Evolutionary conservation across 495 filamentous ascomycete species (phyloP).

Genomic region (Massariosphaeria phaeospora): DNA sequence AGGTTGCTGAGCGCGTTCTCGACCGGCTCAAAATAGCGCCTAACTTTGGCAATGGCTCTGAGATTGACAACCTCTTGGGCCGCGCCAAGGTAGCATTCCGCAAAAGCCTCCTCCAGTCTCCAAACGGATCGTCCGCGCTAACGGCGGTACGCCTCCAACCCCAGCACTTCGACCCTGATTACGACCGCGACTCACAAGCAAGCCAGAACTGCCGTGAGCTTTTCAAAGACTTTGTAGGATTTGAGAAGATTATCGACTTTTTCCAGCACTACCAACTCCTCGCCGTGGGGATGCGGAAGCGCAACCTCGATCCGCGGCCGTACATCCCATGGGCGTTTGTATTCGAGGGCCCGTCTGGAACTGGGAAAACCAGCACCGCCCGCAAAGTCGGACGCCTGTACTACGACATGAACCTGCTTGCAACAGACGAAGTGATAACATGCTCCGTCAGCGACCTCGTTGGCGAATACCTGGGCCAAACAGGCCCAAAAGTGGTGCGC

Average conservation of each 20-base stretch:
- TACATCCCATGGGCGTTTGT: slow-evolving; percentile 17
- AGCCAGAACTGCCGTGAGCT: not conserved
- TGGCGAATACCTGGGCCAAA: slow-evolving; percentile 52
- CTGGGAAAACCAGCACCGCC: slow-evolving; percentile 21
- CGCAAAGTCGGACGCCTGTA: slow-evolving; percentile 5
- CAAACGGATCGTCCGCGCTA: not conserved
- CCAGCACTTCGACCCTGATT: slow-evolving; percentile 2
- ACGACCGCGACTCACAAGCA: not conserved
- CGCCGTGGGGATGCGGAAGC: not conserved
- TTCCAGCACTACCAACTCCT: slow-evolving; percentile 10
- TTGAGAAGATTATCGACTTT: not conserved
- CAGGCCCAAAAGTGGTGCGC: slow-evolving; percentile 45
- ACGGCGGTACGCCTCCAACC: not conserved
- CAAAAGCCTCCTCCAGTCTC: not conserved
- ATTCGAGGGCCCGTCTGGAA: slow-evolving; percentile 23
- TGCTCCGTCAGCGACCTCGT: slow-evolving; percentile 59
- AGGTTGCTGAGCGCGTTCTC: slow-evolving; percentile 8
- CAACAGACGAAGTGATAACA: slow-evolving; percentile 52
- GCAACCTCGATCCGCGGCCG: slow-evolving; percentile 2
- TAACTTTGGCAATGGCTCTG: slow-evolving; percentile 19
- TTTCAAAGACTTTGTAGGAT: slow-evolving; percentile 1
- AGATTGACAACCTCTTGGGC: slow-evolving; percentile 13
- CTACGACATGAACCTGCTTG: slow-evolving; percentile 52
- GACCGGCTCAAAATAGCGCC: not conserved
- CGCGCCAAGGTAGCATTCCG: slow-evolving; percentile 1